Evolutionary conservation across 73 alveolate genomes (phyloP).

Genomic region (Tetrahymena borealis): DNA sequence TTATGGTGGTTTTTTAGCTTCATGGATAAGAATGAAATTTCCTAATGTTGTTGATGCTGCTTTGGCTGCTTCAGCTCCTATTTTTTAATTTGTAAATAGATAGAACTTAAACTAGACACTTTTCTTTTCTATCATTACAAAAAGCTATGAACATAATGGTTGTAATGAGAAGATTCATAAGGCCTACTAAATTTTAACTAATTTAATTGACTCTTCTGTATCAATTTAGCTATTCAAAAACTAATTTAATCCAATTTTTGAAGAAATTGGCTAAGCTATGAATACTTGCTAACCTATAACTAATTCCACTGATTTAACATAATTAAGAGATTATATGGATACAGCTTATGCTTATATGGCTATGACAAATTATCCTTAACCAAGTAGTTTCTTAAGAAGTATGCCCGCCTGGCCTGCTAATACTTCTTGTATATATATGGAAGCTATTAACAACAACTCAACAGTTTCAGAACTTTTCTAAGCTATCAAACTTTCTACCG

Average conservation of each 20-base stretch:
- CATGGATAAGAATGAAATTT: constrained; percentile 55
- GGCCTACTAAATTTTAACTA: background rate
- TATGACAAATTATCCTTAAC: constrained; percentile 11
- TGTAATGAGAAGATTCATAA: background rate
- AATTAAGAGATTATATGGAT: background rate
- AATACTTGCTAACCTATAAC: constrained; percentile 24
- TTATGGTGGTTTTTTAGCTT: constrained; percentile 53
- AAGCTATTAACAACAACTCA: background rate
- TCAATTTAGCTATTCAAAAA: background rate
- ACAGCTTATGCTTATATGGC: constrained; percentile 8
- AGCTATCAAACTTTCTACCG: constrained; percentile 11
- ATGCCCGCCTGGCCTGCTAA: constrained; percentile 7
- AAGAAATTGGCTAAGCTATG: background rate
- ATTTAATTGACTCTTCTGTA: background rate
- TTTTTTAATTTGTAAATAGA: background rate
- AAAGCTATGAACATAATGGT: background rate
- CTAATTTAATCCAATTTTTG: background rate
- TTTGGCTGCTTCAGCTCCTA: constrained; percentile 24
- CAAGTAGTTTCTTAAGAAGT: background rate
- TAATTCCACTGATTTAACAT: background rate
- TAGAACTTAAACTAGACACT: constrained; percentile 8
- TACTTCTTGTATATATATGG: background rate
- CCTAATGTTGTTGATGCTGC: constrained; percentile 31
- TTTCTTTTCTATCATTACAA: constrained; percentile 28
- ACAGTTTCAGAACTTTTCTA: background rate